Percentiles rank a stretch among this genome's conserved stretches.
These are phyloP conservation scores for Lagenidium giganteum DNA, from an alignment of 352 stramenopile species.

Conservation along the genomic window DNA sequence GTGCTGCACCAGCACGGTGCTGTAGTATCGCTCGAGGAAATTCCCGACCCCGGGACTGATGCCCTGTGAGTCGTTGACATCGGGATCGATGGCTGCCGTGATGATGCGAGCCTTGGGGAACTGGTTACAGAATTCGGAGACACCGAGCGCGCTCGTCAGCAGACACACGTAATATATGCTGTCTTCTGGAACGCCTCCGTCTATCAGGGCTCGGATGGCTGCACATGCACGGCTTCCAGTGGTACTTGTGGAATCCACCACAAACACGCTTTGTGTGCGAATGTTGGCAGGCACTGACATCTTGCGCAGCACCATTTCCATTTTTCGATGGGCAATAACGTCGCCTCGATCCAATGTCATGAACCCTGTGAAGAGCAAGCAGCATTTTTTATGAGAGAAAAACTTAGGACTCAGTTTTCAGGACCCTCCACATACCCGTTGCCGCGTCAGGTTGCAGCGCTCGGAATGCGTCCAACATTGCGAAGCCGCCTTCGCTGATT, in stretches of 20 bases:
- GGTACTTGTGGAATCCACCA: conserved; percentile 23
- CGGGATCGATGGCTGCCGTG: conserved; percentile 25
- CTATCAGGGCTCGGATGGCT: conserved; percentile 28
- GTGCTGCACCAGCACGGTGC: conserved; percentile 15
- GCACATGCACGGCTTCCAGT: conserved; percentile 8
- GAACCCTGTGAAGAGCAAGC: conserved; percentile 6
- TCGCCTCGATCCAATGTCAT: conserved; percentile 21
- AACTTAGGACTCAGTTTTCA: too few species aligned
- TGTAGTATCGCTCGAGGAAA: conserved; percentile 37
- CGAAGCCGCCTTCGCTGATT: conserved; percentile 17
- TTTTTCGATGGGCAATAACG: neutral
- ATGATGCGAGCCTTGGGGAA: conserved; percentile 25
- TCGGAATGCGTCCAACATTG: conserved; percentile 22
- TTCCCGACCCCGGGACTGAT: conserved; percentile 26
- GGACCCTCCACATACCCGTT: conserved; percentile 11
- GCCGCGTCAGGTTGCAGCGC: conserved; percentile 16
- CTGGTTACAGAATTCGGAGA: conserved; percentile 18
- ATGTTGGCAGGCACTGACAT: conserved; percentile 19
- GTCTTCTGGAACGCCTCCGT: conserved; percentile 19
- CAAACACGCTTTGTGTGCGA: conserved; percentile 18
- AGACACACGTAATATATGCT: conserved; percentile 28
- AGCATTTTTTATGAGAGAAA: too few species aligned
- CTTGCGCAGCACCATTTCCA: conserved; percentile 9
- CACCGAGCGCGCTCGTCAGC: conserved; percentile 17
- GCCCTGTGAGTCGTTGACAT: conserved; percentile 10